Percentiles rank a stretch among this genome's conserved stretches.
Evolutionary conservation across 2,329 filamentous ascomycete species (phyloP).

Genomic region (Aspergillus proliferans): DNA sequence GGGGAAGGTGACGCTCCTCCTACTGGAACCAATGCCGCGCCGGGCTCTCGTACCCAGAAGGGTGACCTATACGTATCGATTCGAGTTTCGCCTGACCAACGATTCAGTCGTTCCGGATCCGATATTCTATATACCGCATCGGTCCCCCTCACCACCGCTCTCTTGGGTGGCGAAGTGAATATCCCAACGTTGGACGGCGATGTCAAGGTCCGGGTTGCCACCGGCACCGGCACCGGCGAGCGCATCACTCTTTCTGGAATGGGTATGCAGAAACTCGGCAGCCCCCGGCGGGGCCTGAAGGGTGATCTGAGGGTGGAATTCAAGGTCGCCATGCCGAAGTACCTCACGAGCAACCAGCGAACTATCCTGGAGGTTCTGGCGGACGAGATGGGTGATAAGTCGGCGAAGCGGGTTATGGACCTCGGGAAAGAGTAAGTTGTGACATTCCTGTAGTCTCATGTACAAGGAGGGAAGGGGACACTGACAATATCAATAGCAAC

Average conservation of each 20-base stretch:
- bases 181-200: constrained; percentile 87
- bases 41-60: constrained; percentile 59
- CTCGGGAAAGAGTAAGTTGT: constrained; percentile 51
- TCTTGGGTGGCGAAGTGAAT: constrained; percentile 82
- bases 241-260: constrained; percentile 80
- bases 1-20: constrained; percentile 82
- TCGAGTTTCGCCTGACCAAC: constrained; percentile 78
- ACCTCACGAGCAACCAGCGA: constrained; percentile 81
- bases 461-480: not conserved
- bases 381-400: constrained; percentile 91
- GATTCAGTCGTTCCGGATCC: constrained; percentile 79
- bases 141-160: constrained; percentile 84
- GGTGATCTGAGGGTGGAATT: constrained; percentile 93
- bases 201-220: constrained; percentile 83
- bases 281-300: constrained; percentile 49
- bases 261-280: constrained; percentile 84
- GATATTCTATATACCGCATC: constrained; percentile 90
- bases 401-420: constrained; percentile 88
- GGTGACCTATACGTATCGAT: constrained; percentile 92
- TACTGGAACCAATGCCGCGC: constrained; percentile 62
- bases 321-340: constrained; percentile 92
- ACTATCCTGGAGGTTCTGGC: constrained; percentile 93
- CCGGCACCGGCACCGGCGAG: constrained; percentile 88
- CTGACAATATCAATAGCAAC: not conserved
- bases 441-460: not conserved